Evolutionary conservation across 129 eudicot genomes (phyloP), one percentile per base, ranked within the genome.

Genomic region (Pulicaria dysenterica): DNA sequence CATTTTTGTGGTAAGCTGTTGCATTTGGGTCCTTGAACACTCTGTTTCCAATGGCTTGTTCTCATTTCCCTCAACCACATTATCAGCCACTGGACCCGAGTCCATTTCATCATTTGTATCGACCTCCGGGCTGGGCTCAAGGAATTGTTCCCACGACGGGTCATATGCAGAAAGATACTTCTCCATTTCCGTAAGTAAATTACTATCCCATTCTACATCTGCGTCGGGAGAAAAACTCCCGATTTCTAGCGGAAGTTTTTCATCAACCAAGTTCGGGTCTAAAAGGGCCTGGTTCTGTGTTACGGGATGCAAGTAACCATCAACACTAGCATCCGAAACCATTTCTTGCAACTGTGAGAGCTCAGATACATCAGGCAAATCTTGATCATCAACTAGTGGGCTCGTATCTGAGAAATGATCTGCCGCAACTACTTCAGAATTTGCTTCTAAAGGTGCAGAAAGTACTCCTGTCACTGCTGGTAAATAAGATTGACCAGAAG

Each of bases 1-100:
- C 99, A 90, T 88, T 83, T 90, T 93, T 73, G 82, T 83, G 0
- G 97, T 90, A 4, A 94, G 93, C 75, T 85, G 86, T 47, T 89
- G 89, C 88, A 94, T 67, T 79, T 86, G 85, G 64, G 82, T 58
- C 17, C 83, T 84, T 17, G 94, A 73, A 83, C 86, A 76, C 44
- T 87, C 91, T 14, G 76, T 85, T 41, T 79, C 90, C 37, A 58
- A 11, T 2, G 81, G 69, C 46, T 80, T 86, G 14, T 8, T 73
- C 77, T 83, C 91, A 1, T 47, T 74, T 58, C 49, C 85, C n/a
- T 50, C 50, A 14, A 81, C 8, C 11, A 79, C 38, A 58, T 64
- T 56, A 16, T 67, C 85, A n/a, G 81, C 88, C 54, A 58, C 9
- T 5, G 55, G 67, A 37, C 78, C 72, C 3, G 88, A 64, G 39